A percentile compares a stretch with the other conserved stretches of the same genome.
phyloP scores from a whole-genome alignment of 805 yeast species.

The Henningerozyma blattae region DNA sequence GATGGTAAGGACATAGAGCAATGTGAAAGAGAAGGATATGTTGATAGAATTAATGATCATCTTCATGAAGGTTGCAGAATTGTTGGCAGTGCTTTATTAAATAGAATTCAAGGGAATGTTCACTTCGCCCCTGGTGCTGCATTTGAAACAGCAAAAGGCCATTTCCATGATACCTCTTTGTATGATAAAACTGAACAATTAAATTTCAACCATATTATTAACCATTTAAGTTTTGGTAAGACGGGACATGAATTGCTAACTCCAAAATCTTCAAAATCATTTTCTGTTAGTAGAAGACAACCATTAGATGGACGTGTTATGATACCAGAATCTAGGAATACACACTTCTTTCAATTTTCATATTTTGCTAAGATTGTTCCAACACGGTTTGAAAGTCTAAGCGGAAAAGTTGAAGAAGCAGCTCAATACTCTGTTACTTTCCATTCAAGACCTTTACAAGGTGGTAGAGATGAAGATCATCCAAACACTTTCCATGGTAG shows the following conservation, averaged over 20 bases:
- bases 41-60: conserved; percentile 41
- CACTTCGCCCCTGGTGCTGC: conserved; percentile 97
- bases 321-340: conserved; percentile 17
- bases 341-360: conserved; percentile 53
- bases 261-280: conserved; percentile 1
- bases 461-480: conserved; percentile 87
- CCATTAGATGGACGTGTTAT: conserved; percentile 53
- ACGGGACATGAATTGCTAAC: not conserved
- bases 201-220: conserved; percentile 65
- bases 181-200: conserved; percentile 50
- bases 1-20: conserved; percentile 84
- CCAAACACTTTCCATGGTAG: conserved; percentile 68
- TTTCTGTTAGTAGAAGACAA: conserved; percentile 18
- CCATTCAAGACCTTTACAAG: conserved; percentile 75
- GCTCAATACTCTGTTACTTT: conserved; percentile 83
- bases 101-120: conserved; percentile 78
- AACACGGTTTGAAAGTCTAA: conserved; percentile 66
- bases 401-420: conserved; percentile 44
- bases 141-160: conserved; percentile 38
- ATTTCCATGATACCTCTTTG: conserved; percentile 75
- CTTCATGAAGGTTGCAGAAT: conserved; percentile 82
- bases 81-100: conserved; percentile 64
- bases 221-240: conserved; percentile 75
- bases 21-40: conserved; percentile 85
- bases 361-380: conserved; percentile 86